Evolutionary conservation across 805 yeast genomes (phyloP).

Genomic region (Ogataea corticis): DNA sequence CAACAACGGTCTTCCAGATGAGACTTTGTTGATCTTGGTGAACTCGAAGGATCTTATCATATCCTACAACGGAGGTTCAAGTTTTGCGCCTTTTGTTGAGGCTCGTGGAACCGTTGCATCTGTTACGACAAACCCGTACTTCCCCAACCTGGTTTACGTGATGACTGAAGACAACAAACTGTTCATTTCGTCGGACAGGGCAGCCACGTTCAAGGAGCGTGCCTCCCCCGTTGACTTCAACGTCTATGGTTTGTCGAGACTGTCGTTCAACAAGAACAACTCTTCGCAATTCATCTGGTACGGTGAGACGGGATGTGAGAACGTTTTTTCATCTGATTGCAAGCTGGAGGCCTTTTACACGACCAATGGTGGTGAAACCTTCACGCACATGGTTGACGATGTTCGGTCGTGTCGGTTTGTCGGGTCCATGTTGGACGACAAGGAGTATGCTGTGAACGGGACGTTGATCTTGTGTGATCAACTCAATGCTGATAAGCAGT

Average conservation of each 20-base stretch:
- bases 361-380: slow-evolving; percentile 64
- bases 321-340: slow-evolving; percentile 47
- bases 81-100: slow-evolving; percentile 38
- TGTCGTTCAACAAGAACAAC: slow-evolving; percentile 64
- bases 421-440: slow-evolving; percentile 48
- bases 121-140: slow-evolving; percentile 62
- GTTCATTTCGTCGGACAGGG: slow-evolving; percentile 69
- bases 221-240: slow-evolving; percentile 53
- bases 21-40: slow-evolving; percentile 65
- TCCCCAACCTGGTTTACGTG: slow-evolving; percentile 56
- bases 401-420: slow-evolving; percentile 67
- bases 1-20: slow-evolving; percentile 45
- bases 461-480: slow-evolving; percentile 68
- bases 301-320: slow-evolving; percentile 61
- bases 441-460: slow-evolving; percentile 34
- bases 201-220: slow-evolving; percentile 48
- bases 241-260: slow-evolving; percentile 36
- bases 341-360: slow-evolving; percentile 60
- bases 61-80: slow-evolving; percentile 69
- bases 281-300: slow-evolving; percentile 64
- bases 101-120: slow-evolving; percentile 45
- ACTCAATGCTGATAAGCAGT: slow-evolving; percentile 30
- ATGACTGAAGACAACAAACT: slow-evolving; percentile 51
- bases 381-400: slow-evolving; percentile 52
- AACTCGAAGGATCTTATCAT: slow-evolving; percentile 51